phyloP scores from a whole-genome alignment of 163 green algal genomes.

The Prototheca wickerhamii region DNA sequence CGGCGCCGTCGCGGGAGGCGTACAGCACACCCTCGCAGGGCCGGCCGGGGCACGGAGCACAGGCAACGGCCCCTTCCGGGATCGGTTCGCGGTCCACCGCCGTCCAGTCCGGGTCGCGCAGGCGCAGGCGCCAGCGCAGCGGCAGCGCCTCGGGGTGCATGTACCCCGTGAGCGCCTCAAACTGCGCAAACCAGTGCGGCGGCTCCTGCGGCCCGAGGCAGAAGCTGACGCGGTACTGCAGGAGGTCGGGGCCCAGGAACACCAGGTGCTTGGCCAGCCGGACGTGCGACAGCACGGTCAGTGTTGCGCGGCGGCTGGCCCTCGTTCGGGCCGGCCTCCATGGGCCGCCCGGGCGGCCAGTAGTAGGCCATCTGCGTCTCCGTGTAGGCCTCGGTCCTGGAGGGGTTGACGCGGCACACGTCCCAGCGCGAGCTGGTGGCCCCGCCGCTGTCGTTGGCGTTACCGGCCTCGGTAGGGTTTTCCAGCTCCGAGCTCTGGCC shows the following conservation, averaged over 20 bases:
- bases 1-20: neutral
- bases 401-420: neutral
- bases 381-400: neutral
- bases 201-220: neutral
- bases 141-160: neutral
- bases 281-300: neutral
- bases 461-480: conserved; percentile 4
- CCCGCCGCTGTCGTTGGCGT: conserved; percentile 1
- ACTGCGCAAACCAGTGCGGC: conserved; percentile 3
- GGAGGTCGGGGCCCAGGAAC: neutral
- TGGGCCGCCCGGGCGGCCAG: conserved; percentile 1
- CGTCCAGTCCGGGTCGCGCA: neutral
- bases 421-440: neutral
- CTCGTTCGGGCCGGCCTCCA: neutral
- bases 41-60: neutral
- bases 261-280: neutral
- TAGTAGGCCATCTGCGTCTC: conserved; percentile 3
- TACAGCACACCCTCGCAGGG: neutral
- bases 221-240: conserved; percentile 1
- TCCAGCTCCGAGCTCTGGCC: neutral
- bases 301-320: neutral
- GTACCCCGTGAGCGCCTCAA: conserved; percentile 2
- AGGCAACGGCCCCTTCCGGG: neutral
- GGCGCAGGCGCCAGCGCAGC: neutral
- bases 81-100: neutral